Percentiles rank a stretch among this genome's conserved stretches.
Conservation (phyloP, 2,329 filamentous ascomycete species). For the Aspergillus clavatus region DNA sequence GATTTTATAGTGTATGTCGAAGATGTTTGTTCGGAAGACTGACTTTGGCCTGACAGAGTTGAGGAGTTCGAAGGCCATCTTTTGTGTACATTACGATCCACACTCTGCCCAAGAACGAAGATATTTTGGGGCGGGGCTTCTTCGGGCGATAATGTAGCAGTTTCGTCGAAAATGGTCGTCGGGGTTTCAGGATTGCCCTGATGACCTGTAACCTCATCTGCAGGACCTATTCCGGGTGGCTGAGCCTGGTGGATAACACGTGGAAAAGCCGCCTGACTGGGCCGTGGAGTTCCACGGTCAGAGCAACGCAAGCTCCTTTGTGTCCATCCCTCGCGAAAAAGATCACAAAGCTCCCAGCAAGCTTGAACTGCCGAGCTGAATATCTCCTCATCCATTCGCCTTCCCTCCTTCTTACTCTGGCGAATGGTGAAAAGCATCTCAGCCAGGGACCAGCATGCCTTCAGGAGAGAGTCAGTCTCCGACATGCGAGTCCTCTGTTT, state of each 20-base stretch:
- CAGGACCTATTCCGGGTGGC: slow-evolving; percentile 33
- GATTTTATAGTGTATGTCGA: slow-evolving; percentile 43
- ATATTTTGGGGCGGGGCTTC: slow-evolving; percentile 81
- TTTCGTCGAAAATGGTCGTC: slow-evolving; percentile 92
- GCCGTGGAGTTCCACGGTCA: slow-evolving; percentile 77
- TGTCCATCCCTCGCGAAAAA: slow-evolving; percentile 89
- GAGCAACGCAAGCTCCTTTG: slow-evolving; percentile 63
- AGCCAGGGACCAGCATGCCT: slow-evolving; percentile 83
- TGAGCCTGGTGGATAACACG: slow-evolving; percentile 49
- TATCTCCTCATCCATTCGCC: slow-evolving; percentile 72
- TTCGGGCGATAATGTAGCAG: slow-evolving; percentile 75
- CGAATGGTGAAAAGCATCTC: slow-evolving; percentile 91
- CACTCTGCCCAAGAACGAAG: slow-evolving; percentile 71
- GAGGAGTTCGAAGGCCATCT: slow-evolving; percentile 76
- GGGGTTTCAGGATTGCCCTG: slow-evolving; percentile 69
- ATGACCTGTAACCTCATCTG: slow-evolving; percentile 24
- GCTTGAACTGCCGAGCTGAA: slow-evolving; percentile 84
- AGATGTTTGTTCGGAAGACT: slow-evolving; percentile 50
- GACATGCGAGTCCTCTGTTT: slow-evolving; percentile 77
- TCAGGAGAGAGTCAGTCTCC: slow-evolving; percentile 76
- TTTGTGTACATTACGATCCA: slow-evolving; percentile 43
- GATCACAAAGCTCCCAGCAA: slow-evolving; percentile 90
- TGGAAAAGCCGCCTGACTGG: slow-evolving; percentile 73
- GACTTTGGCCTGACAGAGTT: slow-evolving; percentile 73
- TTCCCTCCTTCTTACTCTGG: slow-evolving; percentile 72